Percentiles rank a stretch among this genome's conserved stretches.
Evolutionary conservation across 768 basidiomycete species (phyloP).

Genomic region (Terana coerulea): DNA sequence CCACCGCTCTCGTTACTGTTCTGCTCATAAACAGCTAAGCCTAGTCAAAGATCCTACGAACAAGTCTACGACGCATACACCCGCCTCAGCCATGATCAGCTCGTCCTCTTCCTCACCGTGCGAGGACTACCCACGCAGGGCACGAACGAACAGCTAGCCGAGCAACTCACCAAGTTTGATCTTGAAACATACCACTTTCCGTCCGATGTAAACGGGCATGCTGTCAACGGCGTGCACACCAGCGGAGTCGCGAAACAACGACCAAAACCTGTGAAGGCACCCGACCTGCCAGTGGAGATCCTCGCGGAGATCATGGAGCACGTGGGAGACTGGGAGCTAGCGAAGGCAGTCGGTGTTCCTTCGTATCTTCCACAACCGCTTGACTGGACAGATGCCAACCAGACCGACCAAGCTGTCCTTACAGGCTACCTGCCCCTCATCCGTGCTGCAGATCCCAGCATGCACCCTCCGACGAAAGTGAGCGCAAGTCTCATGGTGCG

Average conservation of each 20-base stretch:
- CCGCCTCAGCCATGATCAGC: conserved; percentile 61
- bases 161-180: conserved; percentile 72
- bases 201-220: conserved; percentile 21
- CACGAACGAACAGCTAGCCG: conserved; percentile 59
- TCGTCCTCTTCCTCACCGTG: conserved; percentile 71
- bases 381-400: conserved; percentile 69
- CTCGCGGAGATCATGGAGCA: conserved; percentile 75
- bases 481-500: conserved; percentile 66
- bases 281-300: conserved; percentile 73
- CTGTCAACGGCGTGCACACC: conserved; percentile 4
- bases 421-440: conserved; percentile 57
- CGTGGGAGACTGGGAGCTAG: conserved; percentile 81
- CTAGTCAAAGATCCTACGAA: conserved; percentile 21
- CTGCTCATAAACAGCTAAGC: conserved; percentile 13
- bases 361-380: conserved; percentile 62
- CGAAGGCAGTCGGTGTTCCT: conserved; percentile 70
- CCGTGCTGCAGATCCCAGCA: conserved; percentile 51
- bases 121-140: conserved; percentile 68
- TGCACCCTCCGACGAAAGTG: conserved; percentile 61
- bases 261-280: conserved; percentile 30
- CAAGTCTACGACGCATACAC: conserved; percentile 68
- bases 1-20: neutral
- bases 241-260: conserved; percentile 17
- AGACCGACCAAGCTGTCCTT: conserved; percentile 71
- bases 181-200: conserved; percentile 68